Evolutionary conservation across 306 rosid genomes (phyloP), one percentile per base, ranked within the genome.

Genomic region (Sindora glabra): DNA sequence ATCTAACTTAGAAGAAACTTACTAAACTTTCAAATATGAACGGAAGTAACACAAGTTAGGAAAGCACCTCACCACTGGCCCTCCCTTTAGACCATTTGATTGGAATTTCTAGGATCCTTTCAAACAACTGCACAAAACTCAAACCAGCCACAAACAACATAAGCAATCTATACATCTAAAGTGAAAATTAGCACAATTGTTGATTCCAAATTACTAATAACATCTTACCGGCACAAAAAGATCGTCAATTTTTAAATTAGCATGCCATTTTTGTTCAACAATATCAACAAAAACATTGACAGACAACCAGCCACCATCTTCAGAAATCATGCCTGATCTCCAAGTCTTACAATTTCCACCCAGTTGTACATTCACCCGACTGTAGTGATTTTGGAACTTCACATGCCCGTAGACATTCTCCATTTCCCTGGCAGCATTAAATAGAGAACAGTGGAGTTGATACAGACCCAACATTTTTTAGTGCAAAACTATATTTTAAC

Each of bases 261-360:
- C 77, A 68, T 88, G 98, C 96, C 98, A 92, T 74, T 83, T 82
- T 69, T 81, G 88, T 79, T 88, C 88, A 59, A 78, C 27, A 72
- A 18, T 78, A 68, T 92, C 94, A 60, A 81, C 88, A 80, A 83
- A 92, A 76, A 88, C 86, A 81, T 86, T 79, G 7, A 81, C 81
- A 56, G 94, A 88, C 84, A 92, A 70, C 92, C 96, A 83, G 73
- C 96, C 95, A 62, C 95, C 98, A 80, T 89, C 95, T 78, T 75
- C 83, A 44, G 86, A 76, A 54, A 19, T 55, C 37, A 52, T 66
- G 64, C 76, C 86, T 9, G 96, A 85, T 73, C 87, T 86, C 98
- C 98, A 92, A 54, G 83, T 77, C 80, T 79, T 78, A 68, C 94
- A 92, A 73, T 92, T 74, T 49, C 96, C 98, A 83, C 87, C 80